Conservation (phyloP, 2,329 filamentous ascomycete species). For the Clarireedia paspali region DNA sequence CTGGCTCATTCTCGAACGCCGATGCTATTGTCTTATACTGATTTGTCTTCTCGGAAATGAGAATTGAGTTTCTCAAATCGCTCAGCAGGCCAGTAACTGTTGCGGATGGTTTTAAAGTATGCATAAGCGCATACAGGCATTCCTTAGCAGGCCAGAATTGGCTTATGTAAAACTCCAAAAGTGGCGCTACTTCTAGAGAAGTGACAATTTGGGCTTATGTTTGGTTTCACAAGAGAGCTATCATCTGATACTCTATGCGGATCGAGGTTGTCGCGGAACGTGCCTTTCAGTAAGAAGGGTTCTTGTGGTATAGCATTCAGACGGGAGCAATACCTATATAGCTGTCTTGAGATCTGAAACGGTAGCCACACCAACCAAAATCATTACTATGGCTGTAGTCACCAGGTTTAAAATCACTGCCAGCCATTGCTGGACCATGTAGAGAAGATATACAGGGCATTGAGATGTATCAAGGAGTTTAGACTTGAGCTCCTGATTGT, state of each 20-base stretch:
- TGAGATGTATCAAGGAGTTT: neutral
- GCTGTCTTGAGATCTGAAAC: slow-evolving; percentile 26
- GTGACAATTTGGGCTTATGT: no score
- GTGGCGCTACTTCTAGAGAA: no score
- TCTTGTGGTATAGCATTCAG: slow-evolving; percentile 39
- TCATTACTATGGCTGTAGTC: slow-evolving; percentile 12
- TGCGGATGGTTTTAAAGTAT: no score
- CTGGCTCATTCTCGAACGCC: no score
- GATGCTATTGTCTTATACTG: no score
- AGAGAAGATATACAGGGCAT: slow-evolving; percentile 46
- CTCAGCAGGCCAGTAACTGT: no score
- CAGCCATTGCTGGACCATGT: slow-evolving; percentile 49
- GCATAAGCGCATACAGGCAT: no score
- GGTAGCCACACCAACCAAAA: slow-evolving; percentile 5
- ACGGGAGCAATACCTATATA: slow-evolving; percentile 32
- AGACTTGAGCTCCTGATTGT: neutral
- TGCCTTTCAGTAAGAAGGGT: slow-evolving; percentile 39
- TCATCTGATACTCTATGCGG: slow-evolving; percentile 35
- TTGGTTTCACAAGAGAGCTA: no score
- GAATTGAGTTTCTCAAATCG: no score
- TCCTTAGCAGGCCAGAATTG: no score
- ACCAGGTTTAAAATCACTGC: slow-evolving; percentile 31
- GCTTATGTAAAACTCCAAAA: no score
- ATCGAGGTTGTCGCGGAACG: slow-evolving; percentile 41
- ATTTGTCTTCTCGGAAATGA: no score